Evolutionary conservation across 2,329 filamentous ascomycete genomes (phyloP).

Genomic region (Ophiostoma pallidulum): DNA sequence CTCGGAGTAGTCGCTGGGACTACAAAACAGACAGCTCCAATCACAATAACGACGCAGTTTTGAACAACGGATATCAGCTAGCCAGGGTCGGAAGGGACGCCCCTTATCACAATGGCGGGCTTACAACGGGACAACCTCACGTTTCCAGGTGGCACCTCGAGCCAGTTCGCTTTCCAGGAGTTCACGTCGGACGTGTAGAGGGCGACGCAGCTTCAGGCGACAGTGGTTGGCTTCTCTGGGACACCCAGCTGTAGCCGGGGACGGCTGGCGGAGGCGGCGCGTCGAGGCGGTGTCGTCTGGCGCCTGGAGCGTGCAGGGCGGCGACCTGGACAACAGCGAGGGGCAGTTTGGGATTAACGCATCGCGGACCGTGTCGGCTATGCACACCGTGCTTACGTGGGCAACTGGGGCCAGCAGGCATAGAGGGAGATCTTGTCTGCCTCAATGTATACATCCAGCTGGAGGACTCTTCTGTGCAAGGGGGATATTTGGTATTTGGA

Average conservation of each 20-base stretch:
- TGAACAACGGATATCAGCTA: constrained; percentile 20
- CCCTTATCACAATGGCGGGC: constrained; percentile 26
- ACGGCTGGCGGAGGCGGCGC: constrained; percentile 17
- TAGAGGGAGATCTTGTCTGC: no score
- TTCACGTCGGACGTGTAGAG: constrained; percentile 21
- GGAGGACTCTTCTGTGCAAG: no score
- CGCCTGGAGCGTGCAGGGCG: constrained; percentile 16
- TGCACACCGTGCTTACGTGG: constrained; percentile 14
- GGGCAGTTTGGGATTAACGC: constrained; percentile 18
- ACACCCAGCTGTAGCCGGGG: constrained; percentile 26
- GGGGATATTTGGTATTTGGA: no score
- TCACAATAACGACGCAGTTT: constrained; percentile 24
- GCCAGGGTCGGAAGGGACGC: constrained; percentile 20
- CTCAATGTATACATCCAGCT: no score
- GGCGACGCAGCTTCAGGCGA: constrained; percentile 22
- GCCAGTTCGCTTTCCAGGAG: constrained; percentile 27
- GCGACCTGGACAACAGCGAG: constrained; percentile 21
- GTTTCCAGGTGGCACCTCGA: constrained; percentile 26
- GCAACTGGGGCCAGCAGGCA: not conserved
- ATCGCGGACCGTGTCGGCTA: constrained; percentile 17
- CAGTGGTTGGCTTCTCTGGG: constrained; percentile 27
- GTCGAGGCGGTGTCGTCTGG: no score
- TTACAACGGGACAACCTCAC: constrained; percentile 21
- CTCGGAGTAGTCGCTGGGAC: constrained; percentile 24
- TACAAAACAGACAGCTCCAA: constrained; percentile 18